Evolutionary conservation across 2,329 filamentous ascomycete genomes (phyloP).

Genomic region (Neonectria ditissima): DNA sequence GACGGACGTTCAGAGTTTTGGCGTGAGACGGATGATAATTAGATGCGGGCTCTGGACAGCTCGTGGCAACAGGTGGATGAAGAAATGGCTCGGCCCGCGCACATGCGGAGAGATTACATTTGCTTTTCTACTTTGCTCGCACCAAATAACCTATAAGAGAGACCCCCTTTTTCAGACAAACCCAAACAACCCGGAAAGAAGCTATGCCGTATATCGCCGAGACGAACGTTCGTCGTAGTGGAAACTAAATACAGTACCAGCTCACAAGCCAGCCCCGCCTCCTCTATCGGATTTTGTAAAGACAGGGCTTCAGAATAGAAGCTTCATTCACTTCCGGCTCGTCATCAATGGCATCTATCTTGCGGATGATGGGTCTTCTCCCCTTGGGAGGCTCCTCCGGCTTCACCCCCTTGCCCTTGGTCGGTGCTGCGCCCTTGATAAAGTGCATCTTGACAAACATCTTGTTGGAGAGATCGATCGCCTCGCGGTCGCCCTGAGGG

Average conservation of each 20-base stretch:
- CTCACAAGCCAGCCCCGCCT: background rate
- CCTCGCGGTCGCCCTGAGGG: slow-evolving; percentile 73
- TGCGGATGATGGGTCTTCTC: slow-evolving; percentile 66
- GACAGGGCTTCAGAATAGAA: slow-evolving; percentile 86
- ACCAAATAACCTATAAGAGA: slow-evolving; percentile 29
- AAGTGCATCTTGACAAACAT: slow-evolving; percentile 99
- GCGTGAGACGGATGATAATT: slow-evolving; percentile 37
- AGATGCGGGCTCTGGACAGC: slow-evolving; percentile 33
- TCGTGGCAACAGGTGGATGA: slow-evolving; percentile 34
- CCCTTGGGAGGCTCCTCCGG: slow-evolving; percentile 68
- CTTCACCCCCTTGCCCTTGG: slow-evolving; percentile 78
- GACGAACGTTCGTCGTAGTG: slow-evolving; percentile 33
- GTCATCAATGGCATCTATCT: slow-evolving; percentile 65
- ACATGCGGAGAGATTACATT: slow-evolving; percentile 25
- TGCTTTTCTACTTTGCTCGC: slow-evolving; percentile 24
- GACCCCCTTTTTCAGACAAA: slow-evolving; percentile 27
- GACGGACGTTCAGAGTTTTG: slow-evolving; percentile 22
- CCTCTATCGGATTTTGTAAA: slow-evolving; percentile 86
- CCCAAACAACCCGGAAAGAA: slow-evolving; percentile 31
- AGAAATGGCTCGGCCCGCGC: slow-evolving; percentile 33
- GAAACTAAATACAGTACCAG: slow-evolving; percentile 27
- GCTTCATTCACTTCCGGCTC: slow-evolving; percentile 74
- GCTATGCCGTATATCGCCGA: slow-evolving; percentile 30
- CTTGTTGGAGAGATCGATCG: slow-evolving; percentile 87
- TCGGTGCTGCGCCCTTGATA: slow-evolving; percentile 81